Base-by-base conservation (phyloP, 257 asterid genomes). In the Jacaranda copaia region DNA sequence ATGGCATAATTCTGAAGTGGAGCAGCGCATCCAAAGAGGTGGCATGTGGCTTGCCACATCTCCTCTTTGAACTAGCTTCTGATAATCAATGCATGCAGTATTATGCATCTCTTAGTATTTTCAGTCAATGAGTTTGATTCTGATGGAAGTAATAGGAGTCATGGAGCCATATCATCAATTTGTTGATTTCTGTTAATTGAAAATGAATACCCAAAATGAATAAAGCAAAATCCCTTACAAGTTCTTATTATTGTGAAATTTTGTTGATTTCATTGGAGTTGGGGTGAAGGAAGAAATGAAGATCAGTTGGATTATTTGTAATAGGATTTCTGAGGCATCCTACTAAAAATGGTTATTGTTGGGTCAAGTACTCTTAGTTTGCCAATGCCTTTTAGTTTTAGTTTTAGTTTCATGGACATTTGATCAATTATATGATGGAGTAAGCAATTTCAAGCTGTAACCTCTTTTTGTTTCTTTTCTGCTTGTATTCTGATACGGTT, bases 171-270 rank as follows among this genome's bases (percentile, higher is more conserved):
- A 19, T 38, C 51, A 39, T 1, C 53, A 16, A 58, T 57, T 48
- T 59, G 12, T 71, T 71, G 51, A 36, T 3, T 40, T n/a, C 25
- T 6, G 15, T 42, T 39, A 16, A 15, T 59, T 32, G 16, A 20
- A 25, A 68, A 15, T 5, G 13, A 68, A 67, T 18, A 10, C 25
- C 55, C 11, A 8, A 16, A 45, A 48, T 8, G 15, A 9, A 48
- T 8, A 5, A 3, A 49, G 45, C 12, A 49, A 59, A 20, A 69
- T 20, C 48, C 43, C 40, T 32, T 3, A 25, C 13, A 69, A n/a
- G 12, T 18, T 53, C 66, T 9, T 18, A 43, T 53, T n/a, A 56
- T 56, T 72, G 25, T 72, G 48, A 72, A 72, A 72, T 55, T 36
- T 40, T 6, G 60, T 5, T 39, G 66, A 72, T 56, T 16, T 16